Base-by-base conservation (phyloP, 164 flowering plant genomes). In the Umbellularia californica region DNA sequence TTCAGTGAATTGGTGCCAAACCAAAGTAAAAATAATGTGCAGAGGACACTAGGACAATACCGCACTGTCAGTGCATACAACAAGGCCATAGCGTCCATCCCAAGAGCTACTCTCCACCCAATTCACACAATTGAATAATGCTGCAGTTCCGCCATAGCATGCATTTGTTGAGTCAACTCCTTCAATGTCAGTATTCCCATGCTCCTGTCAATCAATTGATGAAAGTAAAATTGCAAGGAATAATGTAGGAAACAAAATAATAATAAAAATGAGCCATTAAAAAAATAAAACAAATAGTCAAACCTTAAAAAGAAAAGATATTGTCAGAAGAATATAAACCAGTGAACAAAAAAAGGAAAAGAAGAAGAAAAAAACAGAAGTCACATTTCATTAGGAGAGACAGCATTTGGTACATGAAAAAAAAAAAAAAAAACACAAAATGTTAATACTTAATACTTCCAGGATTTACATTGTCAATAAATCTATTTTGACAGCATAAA, bases 71-170 rank as follows among this genome's bases (percentile, higher is more conserved):
- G 98, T 94, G 87, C 97, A 96, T 33, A 96, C 96, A 78, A 96
- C 99, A 79, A 96, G 92, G 41, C 98, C 99, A 86, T 91, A 96
- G 77, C 99, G 95, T 69, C 99, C 98, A 82, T 96, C 99, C 99
- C 99, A 96, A 17, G 98, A 96, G 80, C 78, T 85, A 81, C 99
- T 94, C 85, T 96, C 99, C 71, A 92, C 96, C 99, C 98, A 96
- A 65, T 96, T 96, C 70, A 96, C 97, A 84, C 97, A 94, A 78
- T 96, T 96, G 81, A 96, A 89, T 65, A 96, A 80, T 66, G 99
- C 98, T 71, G 99, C 97, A 70, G 99, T 96, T 71, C 98, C 98
- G 11, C 99, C 99, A 74, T 96, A 96, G 90, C 99, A 96, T 25
- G 98, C 99, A 85, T 94, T 94, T 47, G 92, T 91, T 12, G 99